Conservation (phyloP, 768 basidiomycete genomes). For the Leccinum rimulosum region DNA sequence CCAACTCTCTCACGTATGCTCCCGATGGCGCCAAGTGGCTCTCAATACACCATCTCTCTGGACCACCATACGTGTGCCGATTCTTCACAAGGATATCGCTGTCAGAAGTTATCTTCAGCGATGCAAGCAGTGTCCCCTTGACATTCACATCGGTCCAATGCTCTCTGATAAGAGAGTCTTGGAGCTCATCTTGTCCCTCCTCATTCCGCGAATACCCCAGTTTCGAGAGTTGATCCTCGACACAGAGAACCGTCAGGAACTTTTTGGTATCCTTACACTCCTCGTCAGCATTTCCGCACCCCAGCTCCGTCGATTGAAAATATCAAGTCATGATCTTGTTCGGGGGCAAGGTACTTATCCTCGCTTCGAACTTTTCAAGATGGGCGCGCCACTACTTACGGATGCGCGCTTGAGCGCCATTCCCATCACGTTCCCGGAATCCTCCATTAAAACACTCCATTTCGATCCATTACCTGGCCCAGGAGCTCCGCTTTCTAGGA, state of each 20-base stretch:
- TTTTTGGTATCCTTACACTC: constrained; percentile 22
- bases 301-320: constrained; percentile 27
- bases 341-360: constrained; percentile 27
- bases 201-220: constrained; percentile 31
- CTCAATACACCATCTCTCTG: constrained; percentile 35
- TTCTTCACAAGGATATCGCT: constrained; percentile 28
- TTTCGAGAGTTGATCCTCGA: constrained; percentile 33
- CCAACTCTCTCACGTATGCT: constrained; percentile 36
- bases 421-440: constrained; percentile 30
- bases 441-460: constrained; percentile 31
- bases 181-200: constrained; percentile 26
- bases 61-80: constrained; percentile 34
- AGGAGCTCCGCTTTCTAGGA: constrained; percentile 27
- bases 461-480: constrained; percentile 34
- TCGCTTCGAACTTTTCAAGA: constrained; percentile 32
- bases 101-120: constrained; percentile 31
- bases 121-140: constrained; percentile 32
- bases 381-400: constrained; percentile 30
- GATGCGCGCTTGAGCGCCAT: constrained; percentile 34
- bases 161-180: constrained; percentile 22
- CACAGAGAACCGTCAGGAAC: constrained; percentile 31
- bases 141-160: constrained; percentile 32
- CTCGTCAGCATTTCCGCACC: constrained; percentile 26
- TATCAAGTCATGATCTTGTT: constrained; percentile 25
- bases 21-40: constrained; percentile 36